A percentile compares a stretch with the other conserved stretches of the same genome.
These are phyloP conservation scores for Xerocomus amazonicus DNA, from an alignment of 1,284 basidiomycete genomes.

Conservation along the genomic window DNA sequence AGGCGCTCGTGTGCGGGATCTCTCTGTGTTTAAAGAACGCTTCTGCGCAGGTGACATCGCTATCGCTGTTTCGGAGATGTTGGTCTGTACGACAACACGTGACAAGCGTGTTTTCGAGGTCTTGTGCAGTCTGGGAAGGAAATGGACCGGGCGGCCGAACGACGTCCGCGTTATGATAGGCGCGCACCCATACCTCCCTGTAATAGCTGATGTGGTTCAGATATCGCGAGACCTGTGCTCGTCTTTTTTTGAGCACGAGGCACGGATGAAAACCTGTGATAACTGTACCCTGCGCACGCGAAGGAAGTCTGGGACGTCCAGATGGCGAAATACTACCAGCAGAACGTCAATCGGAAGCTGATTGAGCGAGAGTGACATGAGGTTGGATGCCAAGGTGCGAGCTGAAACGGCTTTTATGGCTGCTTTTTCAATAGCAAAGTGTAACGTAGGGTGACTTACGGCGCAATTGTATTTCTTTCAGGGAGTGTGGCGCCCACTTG, in stretches of 20 bases:
- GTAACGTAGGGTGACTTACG: no score
- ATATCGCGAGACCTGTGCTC: slow-evolving; percentile 15
- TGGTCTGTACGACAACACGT: neutral
- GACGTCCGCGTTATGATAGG: slow-evolving; percentile 4
- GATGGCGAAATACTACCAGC: neutral
- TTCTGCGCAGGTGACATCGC: no score
- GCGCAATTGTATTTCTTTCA: no score
- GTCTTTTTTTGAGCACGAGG: no score
- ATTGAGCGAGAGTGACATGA: neutral
- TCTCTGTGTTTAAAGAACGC: no score
- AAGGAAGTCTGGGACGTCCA: neutral
- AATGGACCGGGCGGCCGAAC: neutral
- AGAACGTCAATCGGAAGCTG: neutral
- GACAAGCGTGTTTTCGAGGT: neutral
- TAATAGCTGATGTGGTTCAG: slow-evolving; percentile 5
- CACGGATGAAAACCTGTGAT: no score
- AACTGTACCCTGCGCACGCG: neutral
- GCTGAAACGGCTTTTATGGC: no score
- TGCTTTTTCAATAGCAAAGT: no score
- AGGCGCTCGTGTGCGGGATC: no score
- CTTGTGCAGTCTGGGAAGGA: neutral
- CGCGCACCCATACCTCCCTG: slow-evolving; percentile 13
- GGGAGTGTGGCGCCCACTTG: no score
- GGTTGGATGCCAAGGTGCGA: no score
- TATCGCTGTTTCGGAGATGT: no score